A percentile compares a stretch with the other conserved stretches of the same genome.
Evolutionary conservation across 176 grass and related monocot species (phyloP).

Genomic region (Dactylis glomerata): DNA sequence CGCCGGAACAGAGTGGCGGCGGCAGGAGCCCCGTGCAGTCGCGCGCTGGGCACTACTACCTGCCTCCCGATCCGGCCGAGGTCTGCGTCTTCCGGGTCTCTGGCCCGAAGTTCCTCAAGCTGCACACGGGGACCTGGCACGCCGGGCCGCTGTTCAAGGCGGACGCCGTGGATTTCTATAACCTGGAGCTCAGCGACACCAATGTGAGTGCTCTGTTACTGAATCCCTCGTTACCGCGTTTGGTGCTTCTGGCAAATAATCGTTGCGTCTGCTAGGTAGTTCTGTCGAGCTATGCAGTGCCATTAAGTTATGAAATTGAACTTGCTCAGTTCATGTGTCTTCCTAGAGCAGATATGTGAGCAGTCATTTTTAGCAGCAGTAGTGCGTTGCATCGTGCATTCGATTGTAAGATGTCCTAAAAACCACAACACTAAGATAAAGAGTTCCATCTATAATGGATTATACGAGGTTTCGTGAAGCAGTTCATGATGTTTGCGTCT

Average conservation of each 20-base stretch:
- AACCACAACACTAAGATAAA: background rate
- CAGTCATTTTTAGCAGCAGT: background rate
- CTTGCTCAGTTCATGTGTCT: background rate
- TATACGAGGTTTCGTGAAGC: background rate
- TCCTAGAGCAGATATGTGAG: background rate
- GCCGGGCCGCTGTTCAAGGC: slow-evolving; percentile 84
- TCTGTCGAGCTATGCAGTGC: background rate
- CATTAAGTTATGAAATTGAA: background rate
- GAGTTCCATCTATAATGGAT: background rate
- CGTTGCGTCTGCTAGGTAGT: background rate
- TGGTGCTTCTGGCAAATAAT: background rate
- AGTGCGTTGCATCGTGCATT: background rate
- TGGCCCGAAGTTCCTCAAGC: slow-evolving; percentile 83
- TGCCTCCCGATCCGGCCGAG: slow-evolving; percentile 66
- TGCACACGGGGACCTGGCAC: slow-evolving; percentile 90
- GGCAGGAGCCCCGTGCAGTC: slow-evolving; percentile 38
- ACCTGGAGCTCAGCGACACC: slow-evolving; percentile 94
- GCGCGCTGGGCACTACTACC: slow-evolving; percentile 56
- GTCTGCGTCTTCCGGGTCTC: slow-evolving; percentile 78
- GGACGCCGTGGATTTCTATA: slow-evolving; percentile 78
- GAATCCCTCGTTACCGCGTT: background rate
- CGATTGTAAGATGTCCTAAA: background rate
- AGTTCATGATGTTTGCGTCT: background rate
- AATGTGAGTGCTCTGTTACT: slow-evolving; percentile 58
- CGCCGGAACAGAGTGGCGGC: slow-evolving; percentile 28